Evolutionary conservation across 1,139 yeast genomes (phyloP), one percentile per base, ranked within the genome.

Genomic region (Lodderomyces orthopsilosis): DNA sequence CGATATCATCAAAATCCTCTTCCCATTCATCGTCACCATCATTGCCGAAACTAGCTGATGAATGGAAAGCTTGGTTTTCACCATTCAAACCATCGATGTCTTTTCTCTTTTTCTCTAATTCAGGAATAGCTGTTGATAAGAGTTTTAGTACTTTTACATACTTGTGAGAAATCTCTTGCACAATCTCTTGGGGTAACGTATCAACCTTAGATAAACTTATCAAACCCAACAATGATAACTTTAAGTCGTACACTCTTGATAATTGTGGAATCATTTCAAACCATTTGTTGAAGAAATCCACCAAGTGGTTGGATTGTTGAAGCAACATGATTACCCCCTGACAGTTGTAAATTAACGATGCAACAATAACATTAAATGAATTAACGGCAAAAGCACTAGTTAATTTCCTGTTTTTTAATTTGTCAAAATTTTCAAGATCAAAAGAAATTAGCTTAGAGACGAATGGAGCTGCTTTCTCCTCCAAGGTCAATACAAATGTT

Each of bases 191-290:
- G 56, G 53, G 62, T 61, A 38, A 59, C 19, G 17, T 10, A 6
- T 26, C 60, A 59, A 41, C 59, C 59, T 45, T 63, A 57, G 47
- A 39, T 56, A 84, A 52, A 26, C 79, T 73, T 41, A 91, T 62
- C 33, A 86, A 61, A 1, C 95, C 94, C 51, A 91, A 63, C 3
- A 80, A 69, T 1, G 88, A 79, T 35, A 93, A 65, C 61, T 90
- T 90, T 61, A 89, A 74, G 63, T 91, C 98, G 55, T 77, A 87
- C 2, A 89, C 95, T 48, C 96, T 71, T n/a, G 75, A 71, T 52
- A 85, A 74, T 35, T 69, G 66, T 3, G 83, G 77, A 42, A 81
- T 68, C 61, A 70, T 47, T 6, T 74, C 67, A 53, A 88, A 77
- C 97, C 97, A 93, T 36, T 73, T 60, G 35, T 73, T 71, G 55